Base-by-base conservation (phyloP, 805 yeast genomes). In the Saccharomycopsis sp. region DNA sequence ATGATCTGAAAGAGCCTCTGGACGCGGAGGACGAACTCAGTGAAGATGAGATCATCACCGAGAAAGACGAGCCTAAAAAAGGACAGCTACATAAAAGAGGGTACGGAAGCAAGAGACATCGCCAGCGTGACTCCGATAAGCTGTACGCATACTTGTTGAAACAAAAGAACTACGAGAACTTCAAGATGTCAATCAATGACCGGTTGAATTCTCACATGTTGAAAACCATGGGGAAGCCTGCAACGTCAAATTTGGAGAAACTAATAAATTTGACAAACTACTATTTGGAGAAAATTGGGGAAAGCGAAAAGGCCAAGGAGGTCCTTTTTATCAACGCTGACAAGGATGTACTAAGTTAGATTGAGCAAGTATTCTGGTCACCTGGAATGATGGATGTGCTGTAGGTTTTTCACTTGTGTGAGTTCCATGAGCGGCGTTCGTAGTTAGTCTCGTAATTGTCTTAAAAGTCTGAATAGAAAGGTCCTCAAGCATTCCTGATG, bases 221-320 rank as follows among this genome's bases (percentile, higher is more conserved):
- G 40, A 21, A 30, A 25, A 26, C 32, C 13, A n/a, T 20, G 29
- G 43, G 46, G 5, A 18, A 34, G 27, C 19, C 41, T 6, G 12
- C 42, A 6, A 36, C 42, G 15, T 34, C 46, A n/a, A 30, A 42
- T 16, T 23, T 46, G 19, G 49, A 46, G 32, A 46, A 46, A 19
- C 4, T 46, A 22, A 29, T 46, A n/a, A 40, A 37, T 17, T 30
- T 46, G 39, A 46, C 49, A 9, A 30, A 33, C 17, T 33, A 10
- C 17, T 39, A 43, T 26, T 36, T 46, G 42, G 25, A 43, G n/a
- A 31, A 29, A 20, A 44, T 44, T 5, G 22, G 17, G 13, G 20
- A 41, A 8, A 16, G 25, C 4, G 22, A 41, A 4, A 9, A 31
- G 6, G 13, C 31, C 29, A 18, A 37, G 13, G 45, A 41, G 5